Percentiles rank a stretch among this genome's conserved stretches.
These are phyloP conservation scores for Cystobasidiaceae sp. DNA, from an alignment of 1,284 basidiomycete species.

Conservation along the genomic window DNA sequence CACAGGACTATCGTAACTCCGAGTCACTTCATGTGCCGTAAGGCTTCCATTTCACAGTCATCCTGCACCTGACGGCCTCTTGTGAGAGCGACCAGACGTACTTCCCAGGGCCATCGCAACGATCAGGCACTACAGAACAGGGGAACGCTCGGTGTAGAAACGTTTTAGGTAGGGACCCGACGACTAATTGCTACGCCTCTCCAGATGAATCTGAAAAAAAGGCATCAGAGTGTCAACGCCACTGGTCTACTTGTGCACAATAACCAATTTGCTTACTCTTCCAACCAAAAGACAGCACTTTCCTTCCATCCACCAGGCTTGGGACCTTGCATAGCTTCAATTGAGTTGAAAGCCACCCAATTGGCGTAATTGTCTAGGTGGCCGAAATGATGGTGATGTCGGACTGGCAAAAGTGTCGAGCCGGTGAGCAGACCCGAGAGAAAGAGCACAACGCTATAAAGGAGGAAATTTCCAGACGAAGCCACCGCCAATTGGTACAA, in stretches of 20 bases:
- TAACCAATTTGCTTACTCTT: conserved; percentile 11
- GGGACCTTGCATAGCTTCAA: conserved; percentile 3
- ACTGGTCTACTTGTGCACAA: conserved; percentile 1
- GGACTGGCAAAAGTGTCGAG: neutral
- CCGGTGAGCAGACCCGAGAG: conserved; percentile 36
- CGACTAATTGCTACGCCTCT: conserved; percentile 33
- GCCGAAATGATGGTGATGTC: conserved; percentile 22
- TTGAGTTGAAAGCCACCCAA: conserved; percentile 14
- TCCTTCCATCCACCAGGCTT: conserved; percentile 4
- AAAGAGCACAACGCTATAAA: conserved; percentile 34
- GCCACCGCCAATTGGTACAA: conserved; percentile 34
- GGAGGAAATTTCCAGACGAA: conserved; percentile 32
- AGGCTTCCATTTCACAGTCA: no score
- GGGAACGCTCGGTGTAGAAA: no score
- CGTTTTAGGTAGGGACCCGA: conserved; percentile 33
- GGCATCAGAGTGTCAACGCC: neutral
- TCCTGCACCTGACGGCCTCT: no score
- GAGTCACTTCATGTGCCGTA: no score
- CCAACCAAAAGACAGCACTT: conserved; percentile 4
- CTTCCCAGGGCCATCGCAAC: no score
- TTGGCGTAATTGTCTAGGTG: conserved; percentile 6
- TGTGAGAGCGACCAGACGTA: no score
- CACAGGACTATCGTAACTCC: no score
- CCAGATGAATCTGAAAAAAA: conserved; percentile 31
- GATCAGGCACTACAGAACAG: no score